phyloP scores from a whole-genome alignment of 1,284 basidiomycete species.

The Cutaneotrichosporon cutaneum region DNA sequence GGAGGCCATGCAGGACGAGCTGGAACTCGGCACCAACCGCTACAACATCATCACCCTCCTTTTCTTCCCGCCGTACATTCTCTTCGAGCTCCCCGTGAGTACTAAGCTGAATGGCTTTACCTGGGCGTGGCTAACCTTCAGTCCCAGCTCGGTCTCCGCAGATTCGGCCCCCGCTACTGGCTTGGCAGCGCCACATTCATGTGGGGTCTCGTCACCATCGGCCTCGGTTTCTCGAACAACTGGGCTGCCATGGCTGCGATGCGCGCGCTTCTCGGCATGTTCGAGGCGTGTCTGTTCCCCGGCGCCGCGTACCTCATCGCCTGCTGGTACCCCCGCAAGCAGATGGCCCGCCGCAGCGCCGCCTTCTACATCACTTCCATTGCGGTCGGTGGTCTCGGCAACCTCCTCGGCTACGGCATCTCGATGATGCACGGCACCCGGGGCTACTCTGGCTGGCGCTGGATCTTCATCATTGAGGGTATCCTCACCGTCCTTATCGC shows the following conservation, averaged over 20 bases:
- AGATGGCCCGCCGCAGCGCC: slow-evolving; percentile 48
- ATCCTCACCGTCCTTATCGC: slow-evolving; percentile 46
- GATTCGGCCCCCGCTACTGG: slow-evolving; percentile 19
- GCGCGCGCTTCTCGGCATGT: slow-evolving; percentile 50
- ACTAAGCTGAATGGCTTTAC: neutral
- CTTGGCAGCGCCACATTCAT: slow-evolving; percentile 23
- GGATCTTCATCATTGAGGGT: slow-evolving; percentile 22
- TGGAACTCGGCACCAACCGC: slow-evolving; percentile 31
- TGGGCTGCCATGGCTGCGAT: slow-evolving; percentile 49
- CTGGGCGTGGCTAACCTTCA: neutral
- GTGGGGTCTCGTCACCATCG: slow-evolving; percentile 52
- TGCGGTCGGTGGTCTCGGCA: slow-evolving; percentile 23
- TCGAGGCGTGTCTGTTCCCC: slow-evolving; percentile 48
- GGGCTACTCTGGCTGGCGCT: slow-evolving; percentile 14
- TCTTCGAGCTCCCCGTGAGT: slow-evolving; percentile 40
- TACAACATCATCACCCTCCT: slow-evolving; percentile 49
- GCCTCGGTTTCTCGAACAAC: slow-evolving; percentile 43
- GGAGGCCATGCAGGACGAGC: slow-evolving; percentile 17
- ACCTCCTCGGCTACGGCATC: slow-evolving; percentile 23
- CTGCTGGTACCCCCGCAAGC: slow-evolving; percentile 53
- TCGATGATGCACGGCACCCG: slow-evolving; percentile 12
- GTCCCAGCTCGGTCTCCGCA: slow-evolving; percentile 30
- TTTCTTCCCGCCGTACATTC: slow-evolving; percentile 29
- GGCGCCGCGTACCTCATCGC: slow-evolving; percentile 53
- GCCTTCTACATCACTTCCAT: slow-evolving; percentile 50